Percentiles rank a stretch among this genome's conserved stretches.
Evolutionary conservation across 495 filamentous ascomycete species (phyloP).

Genomic region (Aspergillus taichungensis): DNA sequence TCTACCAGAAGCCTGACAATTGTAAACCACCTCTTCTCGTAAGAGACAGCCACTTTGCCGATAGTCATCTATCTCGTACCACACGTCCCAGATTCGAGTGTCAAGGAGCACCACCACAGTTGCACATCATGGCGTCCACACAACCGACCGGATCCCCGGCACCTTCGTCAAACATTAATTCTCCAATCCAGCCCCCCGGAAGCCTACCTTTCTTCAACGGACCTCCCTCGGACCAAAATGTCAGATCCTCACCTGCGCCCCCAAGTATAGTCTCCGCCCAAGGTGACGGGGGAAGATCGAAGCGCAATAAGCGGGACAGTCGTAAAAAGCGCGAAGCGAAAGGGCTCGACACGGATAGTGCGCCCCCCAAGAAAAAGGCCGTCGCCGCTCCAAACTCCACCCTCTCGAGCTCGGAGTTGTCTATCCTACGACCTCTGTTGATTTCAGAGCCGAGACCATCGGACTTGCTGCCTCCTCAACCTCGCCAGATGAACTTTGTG

Average conservation of each 20-base stretch:
- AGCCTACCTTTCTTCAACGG: conserved; percentile 21
- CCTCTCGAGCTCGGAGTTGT: conserved; percentile 22
- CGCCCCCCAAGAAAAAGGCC: conserved; percentile 30
- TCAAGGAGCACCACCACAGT: too few relatives aligned
- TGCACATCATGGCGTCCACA: conserved; percentile 24
- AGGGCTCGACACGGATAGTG: conserved; percentile 35
- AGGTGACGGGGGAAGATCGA: conserved; percentile 28
- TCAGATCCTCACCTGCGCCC: conserved; percentile 32
- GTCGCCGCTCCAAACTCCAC: conserved; percentile 23
- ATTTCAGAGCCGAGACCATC: conserved; percentile 30
- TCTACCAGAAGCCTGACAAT: too few relatives aligned
- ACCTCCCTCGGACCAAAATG: conserved; percentile 24
- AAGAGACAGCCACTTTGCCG: background rate
- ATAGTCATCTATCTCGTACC: too few relatives aligned
- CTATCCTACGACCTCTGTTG: conserved; percentile 23
- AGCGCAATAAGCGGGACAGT: conserved; percentile 40
- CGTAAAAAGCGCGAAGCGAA: conserved; percentile 73
- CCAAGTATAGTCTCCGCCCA: conserved; percentile 23
- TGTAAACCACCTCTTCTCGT: too few relatives aligned
- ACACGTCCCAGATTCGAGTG: too few relatives aligned
- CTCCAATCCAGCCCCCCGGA: conserved; percentile 26
- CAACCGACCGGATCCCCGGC: conserved; percentile 32
- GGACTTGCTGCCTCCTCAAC: conserved; percentile 31
- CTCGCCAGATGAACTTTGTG: conserved; percentile 35
- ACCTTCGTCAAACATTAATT: conserved; percentile 38